Evolutionary conservation across 805 yeast genomes (phyloP).

Genomic region (Yamadazyma endophytica): DNA sequence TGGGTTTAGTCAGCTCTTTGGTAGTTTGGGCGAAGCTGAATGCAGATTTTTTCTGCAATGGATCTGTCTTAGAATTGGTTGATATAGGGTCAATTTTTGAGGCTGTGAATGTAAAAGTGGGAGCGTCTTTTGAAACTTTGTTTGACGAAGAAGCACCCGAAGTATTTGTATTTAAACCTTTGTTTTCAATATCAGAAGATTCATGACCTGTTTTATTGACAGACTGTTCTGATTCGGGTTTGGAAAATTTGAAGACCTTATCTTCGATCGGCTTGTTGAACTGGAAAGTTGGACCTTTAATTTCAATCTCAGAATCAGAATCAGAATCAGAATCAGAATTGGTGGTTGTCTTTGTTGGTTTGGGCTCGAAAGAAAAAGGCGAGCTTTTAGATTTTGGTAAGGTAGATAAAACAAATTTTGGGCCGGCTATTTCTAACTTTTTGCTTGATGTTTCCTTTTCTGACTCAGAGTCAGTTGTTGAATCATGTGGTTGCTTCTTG

Average conservation of each 20-base stretch:
- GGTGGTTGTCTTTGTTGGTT: conserved; percentile 20
- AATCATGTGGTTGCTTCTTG: conserved; percentile 6
- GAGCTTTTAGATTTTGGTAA: conserved; percentile 30
- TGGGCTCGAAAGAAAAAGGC: conserved; percentile 35
- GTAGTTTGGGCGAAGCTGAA: too few species aligned
- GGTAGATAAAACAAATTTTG: conserved; percentile 25
- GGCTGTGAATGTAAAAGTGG: too few species aligned
- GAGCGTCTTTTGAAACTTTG: too few species aligned
- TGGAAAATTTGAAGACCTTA: conserved; percentile 23
- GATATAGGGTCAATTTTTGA: too few species aligned
- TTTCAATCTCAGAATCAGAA: conserved; percentile 53
- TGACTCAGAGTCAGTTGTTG: conserved; percentile 23
- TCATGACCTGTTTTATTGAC: background rate
- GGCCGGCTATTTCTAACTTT: conserved; percentile 31
- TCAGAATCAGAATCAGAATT: conserved; percentile 17
- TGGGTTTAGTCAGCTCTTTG: too few species aligned
- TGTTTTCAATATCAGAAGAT: conserved; percentile 50
- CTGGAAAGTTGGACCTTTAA: conserved; percentile 69
- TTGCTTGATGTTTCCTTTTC: conserved; percentile 19
- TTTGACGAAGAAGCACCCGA: too few species aligned
- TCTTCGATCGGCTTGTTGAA: conserved; percentile 36
- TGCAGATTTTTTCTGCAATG: too few species aligned
- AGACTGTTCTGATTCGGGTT: conserved; percentile 1
- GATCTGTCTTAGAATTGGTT: too few species aligned
- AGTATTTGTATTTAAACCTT: conserved; percentile 74